A percentile compares a stretch with the other conserved stretches of the same genome.
Conservation (phyloP, 2,329 filamentous ascomycete species). For the Penicillium paneum region DNA sequence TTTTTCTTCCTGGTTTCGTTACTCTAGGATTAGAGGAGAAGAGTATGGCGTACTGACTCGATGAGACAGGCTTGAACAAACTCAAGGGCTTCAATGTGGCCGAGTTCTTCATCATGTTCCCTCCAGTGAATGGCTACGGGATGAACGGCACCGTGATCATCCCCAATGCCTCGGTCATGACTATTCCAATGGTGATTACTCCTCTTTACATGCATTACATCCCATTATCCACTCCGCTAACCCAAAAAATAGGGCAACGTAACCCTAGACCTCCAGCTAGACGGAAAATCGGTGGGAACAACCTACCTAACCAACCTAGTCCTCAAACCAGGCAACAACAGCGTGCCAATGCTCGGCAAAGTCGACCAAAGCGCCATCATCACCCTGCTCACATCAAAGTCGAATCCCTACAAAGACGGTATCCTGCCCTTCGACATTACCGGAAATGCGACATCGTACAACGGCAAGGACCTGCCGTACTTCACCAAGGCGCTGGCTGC, state of each 20-base stretch:
- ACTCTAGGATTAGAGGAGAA: background rate
- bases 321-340: conserved; percentile 55
- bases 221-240: conserved; percentile 2
- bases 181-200: conserved; percentile 47
- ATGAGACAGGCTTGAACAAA: conserved; percentile 54
- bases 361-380: conserved; percentile 46
- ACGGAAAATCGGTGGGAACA: conserved; percentile 49
- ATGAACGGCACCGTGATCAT: conserved; percentile 54
- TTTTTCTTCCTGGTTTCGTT: background rate
- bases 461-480: conserved; percentile 52
- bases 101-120: conserved; percentile 47
- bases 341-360: conserved; percentile 48
- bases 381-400: conserved; percentile 24
- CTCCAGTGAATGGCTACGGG: conserved; percentile 49
- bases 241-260: conserved; percentile 48
- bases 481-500: conserved; percentile 51
- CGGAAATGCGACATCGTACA: conserved; percentile 48
- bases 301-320: conserved; percentile 51
- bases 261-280: conserved; percentile 52
- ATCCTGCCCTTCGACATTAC: conserved; percentile 51
- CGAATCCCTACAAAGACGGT: conserved; percentile 43
- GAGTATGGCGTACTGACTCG: background rate
- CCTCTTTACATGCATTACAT: background rate
- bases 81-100: conserved; percentile 52
- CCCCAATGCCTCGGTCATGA: conserved; percentile 59